Evolutionary conservation across 2,329 filamentous ascomycete genomes (phyloP), one percentile per base, ranked within the genome.

Genomic region (Fusarium newnesense): DNA sequence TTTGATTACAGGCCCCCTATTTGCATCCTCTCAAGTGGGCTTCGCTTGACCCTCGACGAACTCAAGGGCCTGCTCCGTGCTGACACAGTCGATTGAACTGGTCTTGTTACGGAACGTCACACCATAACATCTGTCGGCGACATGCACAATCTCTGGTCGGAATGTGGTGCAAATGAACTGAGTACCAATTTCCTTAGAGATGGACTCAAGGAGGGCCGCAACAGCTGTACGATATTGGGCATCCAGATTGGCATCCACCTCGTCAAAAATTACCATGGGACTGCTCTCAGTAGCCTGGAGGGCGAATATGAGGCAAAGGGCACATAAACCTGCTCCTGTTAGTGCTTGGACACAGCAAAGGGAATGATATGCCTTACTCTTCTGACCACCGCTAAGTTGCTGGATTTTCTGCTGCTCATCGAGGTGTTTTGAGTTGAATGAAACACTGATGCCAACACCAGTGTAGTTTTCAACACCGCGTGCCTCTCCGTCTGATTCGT

Each of bases 131-230:
- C 97, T 97, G 85, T 98, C 95, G 7, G 96, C 96, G 26, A 98
- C 94, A 69, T 93, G 90, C 72, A 99, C 89, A 88, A 99, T 98
- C 84, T 99, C 96, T 2, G 96, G 96, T 65, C 96, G 89, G 90
- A 99, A 99, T 5, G 96, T 99, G 8, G 96, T 99, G 87, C 96
- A 98, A 82, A 99, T 99, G 81, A 99, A 99, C 82, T 99, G 88
- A 57, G 88, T 91, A 69, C 88, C 87, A 19, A 87, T 88, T 74
- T 91, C 89, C 67, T 88, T 85, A 19, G 92, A 94, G 72, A 94
- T 95, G 61, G 91, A 92, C 79, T 96, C 87, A 28, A 99, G 88
- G 85, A 98, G 94, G 64, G 94, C 89, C 6, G 96, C 96, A 16
- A 99, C 96, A 2, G 96, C 96, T 3, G 96, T 98, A 69, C 96